These are phyloP conservation scores for Haberlea rhodopensis DNA, from an alignment of 257 asterid species.

Conservation along the genomic window DNA sequence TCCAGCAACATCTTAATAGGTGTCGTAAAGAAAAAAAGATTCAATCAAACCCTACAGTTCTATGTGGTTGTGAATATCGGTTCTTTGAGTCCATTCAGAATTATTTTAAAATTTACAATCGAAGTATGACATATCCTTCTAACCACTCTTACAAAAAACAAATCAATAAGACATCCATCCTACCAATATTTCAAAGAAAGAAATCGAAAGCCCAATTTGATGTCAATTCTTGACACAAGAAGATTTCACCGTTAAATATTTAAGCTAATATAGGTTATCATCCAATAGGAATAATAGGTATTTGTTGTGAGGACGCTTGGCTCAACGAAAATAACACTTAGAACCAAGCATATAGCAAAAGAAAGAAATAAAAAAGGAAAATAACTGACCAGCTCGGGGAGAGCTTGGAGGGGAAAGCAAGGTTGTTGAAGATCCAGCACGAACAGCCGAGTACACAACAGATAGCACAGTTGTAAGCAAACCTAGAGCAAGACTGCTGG, in stretches of 20 bases:
- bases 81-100: no score
- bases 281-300: background rate
- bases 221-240: background rate
- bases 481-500: constrained; percentile 71
- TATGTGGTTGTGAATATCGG: no score
- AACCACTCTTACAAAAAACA: background rate
- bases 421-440: constrained; percentile 83
- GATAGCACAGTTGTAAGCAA: constrained; percentile 72
- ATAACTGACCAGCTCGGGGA: constrained; percentile 68
- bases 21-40: no score
- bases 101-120: no score
- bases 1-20: no score
- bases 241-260: no score
- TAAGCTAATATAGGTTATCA: background rate
- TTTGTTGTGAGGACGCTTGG: background rate
- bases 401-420: constrained; percentile 88
- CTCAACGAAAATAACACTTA: background rate
- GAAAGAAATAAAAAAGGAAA: background rate
- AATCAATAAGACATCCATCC: background rate
- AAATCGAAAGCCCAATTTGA: background rate
- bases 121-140: no score
- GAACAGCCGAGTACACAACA: constrained; percentile 87
- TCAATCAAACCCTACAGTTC: no score
- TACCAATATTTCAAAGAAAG: background rate
- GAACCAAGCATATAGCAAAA: background rate